These are phyloP conservation scores for Juncus effusus DNA, from an alignment of 176 grass and related monocot genomes.

Conservation along the genomic window DNA sequence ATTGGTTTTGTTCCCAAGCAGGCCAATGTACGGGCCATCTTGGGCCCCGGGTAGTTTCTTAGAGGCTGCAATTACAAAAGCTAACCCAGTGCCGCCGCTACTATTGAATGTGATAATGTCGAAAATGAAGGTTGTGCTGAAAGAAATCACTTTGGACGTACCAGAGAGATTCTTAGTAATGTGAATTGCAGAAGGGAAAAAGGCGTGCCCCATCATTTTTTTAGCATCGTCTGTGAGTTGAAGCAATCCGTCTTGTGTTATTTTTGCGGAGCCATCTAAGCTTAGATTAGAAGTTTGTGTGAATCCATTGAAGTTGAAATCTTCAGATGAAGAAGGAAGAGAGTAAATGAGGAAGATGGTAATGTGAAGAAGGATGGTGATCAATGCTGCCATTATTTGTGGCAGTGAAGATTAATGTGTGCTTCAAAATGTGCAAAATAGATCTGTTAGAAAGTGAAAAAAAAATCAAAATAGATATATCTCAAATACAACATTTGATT, in stretches of 20 bases:
- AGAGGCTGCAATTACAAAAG: conserved; percentile 19
- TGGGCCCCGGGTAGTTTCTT: conserved; percentile 18
- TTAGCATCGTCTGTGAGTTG: conserved; percentile 43
- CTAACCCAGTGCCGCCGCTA: conserved; percentile 19
- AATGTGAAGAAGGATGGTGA: conserved; percentile 5
- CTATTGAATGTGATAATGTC: conserved; percentile 28
- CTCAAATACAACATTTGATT: no score
- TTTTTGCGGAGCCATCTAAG: conserved; percentile 29
- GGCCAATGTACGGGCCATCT: neutral
- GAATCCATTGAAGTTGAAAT: conserved; percentile 45
- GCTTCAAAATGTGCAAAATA: no score
- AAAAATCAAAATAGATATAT: no score
- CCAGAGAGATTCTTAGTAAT: neutral
- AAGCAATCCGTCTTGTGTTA: conserved; percentile 28
- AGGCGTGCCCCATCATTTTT: conserved; percentile 36
- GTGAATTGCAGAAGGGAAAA: conserved; percentile 26
- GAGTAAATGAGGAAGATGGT: conserved; percentile 6
- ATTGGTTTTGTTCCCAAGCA: conserved; percentile 8
- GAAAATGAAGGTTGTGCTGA: conserved; percentile 43
- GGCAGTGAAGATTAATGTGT: no score
- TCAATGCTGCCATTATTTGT: neutral
- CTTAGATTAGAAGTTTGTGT: conserved; percentile 21
- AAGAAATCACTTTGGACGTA: conserved; percentile 2
- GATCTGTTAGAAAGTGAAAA: no score
- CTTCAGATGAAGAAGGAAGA: neutral